A percentile compares a stretch with the other conserved stretches of the same genome.
Conservation (phyloP, 225 moss, liverwort and hornwort species). For the Anthoceros angustus region DNA sequence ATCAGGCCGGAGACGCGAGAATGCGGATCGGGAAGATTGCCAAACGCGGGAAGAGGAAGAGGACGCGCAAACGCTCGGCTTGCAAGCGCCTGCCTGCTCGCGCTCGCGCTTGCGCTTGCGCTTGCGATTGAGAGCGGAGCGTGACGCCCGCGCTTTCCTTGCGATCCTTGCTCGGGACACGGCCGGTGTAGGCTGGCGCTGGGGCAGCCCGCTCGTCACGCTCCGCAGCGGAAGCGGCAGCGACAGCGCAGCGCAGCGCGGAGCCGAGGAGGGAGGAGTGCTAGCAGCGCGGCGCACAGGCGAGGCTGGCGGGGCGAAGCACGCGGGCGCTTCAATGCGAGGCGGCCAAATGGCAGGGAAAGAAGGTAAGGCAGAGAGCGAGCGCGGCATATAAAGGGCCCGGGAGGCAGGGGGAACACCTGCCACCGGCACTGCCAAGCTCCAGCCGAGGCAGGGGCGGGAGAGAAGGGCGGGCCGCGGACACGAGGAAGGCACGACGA, state of each 20-base stretch:
- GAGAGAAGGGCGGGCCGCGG: neutral
- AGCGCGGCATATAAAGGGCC: neutral
- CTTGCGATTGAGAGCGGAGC: no score
- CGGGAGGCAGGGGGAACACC: neutral
- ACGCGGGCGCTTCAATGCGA: neutral
- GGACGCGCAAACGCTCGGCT: no score
- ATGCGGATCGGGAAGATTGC: no score
- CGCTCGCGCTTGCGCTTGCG: no score
- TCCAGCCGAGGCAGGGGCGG: neutral
- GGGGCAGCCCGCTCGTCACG: neutral
- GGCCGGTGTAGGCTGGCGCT: no score
- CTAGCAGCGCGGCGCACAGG: neutral
- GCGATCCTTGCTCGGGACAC: no score
- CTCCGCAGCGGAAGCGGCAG: neutral
- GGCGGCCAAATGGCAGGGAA: conserved; percentile 2
- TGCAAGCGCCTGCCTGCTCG: no score
- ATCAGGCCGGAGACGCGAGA: no score
- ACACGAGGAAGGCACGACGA: conserved; percentile 6
- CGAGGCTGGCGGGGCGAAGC: neutral
- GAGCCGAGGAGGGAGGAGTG: neutral
- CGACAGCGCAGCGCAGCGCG: neutral
- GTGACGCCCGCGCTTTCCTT: no score
- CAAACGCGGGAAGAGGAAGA: no score
- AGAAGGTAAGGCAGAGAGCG: neutral
- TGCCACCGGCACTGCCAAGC: neutral